These are phyloP conservation scores for Ensete glaucum DNA, from an alignment of 176 grass and related monocot genomes.

Conservation along the genomic window DNA sequence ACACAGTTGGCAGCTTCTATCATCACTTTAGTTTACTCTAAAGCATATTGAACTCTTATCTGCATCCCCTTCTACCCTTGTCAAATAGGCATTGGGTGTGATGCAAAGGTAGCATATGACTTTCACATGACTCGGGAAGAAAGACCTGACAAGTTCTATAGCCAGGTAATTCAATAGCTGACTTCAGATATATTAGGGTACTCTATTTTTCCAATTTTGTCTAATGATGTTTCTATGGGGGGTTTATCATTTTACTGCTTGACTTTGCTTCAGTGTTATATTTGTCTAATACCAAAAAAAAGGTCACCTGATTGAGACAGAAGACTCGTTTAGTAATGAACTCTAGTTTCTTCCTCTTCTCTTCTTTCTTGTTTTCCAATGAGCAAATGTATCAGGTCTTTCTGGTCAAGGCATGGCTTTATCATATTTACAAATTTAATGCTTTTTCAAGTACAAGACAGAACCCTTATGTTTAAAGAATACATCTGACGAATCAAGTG, in stretches of 20 bases:
- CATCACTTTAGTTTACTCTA: not conserved
- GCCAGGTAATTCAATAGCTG: slow-evolving; percentile 38
- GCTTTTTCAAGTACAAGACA: too few species aligned
- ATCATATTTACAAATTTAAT: too few species aligned
- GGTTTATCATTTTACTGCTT: not conserved
- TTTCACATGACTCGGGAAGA: slow-evolving; percentile 82
- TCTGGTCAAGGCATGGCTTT: too few species aligned
- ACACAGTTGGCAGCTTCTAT: slow-evolving; percentile 5
- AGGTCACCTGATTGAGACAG: too few species aligned
- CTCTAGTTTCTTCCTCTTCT: too few species aligned
- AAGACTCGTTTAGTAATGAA: too few species aligned
- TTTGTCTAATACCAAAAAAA: too few species aligned
- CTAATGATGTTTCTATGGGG: not conserved
- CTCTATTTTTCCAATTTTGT: not conserved
- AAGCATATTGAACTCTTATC: not conserved
- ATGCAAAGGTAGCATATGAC: slow-evolving; percentile 94
- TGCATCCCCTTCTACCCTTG: not conserved
- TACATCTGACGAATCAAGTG: not conserved
- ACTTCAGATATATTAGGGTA: not conserved
- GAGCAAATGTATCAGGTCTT: too few species aligned
- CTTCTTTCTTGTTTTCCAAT: too few species aligned
- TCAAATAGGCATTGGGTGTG: slow-evolving; percentile 78
- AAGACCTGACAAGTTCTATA: slow-evolving; percentile 75
- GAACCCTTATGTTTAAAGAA: too few species aligned
- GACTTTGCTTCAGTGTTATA: not conserved